Conservation (phyloP, 2,329 filamentous ascomycete species). For the Xylaria sp. region DNA sequence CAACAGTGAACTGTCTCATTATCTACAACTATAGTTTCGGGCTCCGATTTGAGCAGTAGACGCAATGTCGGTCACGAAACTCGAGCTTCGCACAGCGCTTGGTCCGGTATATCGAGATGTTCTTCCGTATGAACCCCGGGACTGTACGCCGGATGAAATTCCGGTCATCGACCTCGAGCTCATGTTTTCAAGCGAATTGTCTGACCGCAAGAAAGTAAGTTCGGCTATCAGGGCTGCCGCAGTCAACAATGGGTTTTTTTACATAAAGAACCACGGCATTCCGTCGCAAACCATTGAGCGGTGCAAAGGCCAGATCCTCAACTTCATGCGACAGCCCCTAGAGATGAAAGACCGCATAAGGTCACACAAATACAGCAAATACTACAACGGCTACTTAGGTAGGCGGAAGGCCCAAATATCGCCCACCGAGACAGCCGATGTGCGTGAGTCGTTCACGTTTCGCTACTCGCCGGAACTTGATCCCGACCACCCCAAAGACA, state of each 20-base stretch:
- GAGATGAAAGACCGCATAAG: slow-evolving; percentile 49
- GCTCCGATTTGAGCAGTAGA: background rate
- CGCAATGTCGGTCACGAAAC: slow-evolving; percentile 38
- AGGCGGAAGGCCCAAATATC: slow-evolving; percentile 53
- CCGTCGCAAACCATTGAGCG: slow-evolving; percentile 42
- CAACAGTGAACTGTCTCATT: background rate
- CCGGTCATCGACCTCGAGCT: slow-evolving; percentile 58
- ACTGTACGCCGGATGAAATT: slow-evolving; percentile 50
- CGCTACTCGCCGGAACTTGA: slow-evolving; percentile 60
- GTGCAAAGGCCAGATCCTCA: slow-evolving; percentile 41
- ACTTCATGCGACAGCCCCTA: slow-evolving; percentile 55
- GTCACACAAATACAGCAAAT: slow-evolving; percentile 45
- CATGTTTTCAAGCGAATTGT: slow-evolving; percentile 45
- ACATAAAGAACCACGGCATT: slow-evolving; percentile 58
- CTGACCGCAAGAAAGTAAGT: slow-evolving; percentile 48
- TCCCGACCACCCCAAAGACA: slow-evolving; percentile 48
- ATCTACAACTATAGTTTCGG: background rate
- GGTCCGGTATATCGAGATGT: slow-evolving; percentile 43
- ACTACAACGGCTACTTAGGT: slow-evolving; percentile 55
- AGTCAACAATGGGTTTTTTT: slow-evolving; percentile 60
- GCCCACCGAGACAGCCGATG: slow-evolving; percentile 54
- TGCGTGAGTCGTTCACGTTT: slow-evolving; percentile 58
- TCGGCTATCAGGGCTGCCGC: slow-evolving; percentile 51
- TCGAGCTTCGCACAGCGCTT: slow-evolving; percentile 42
- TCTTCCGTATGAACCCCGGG: slow-evolving; percentile 37